A percentile compares a stretch with the other conserved stretches of the same genome.
phyloP scores from a whole-genome alignment of 2,329 filamentous ascomycete genomes.

The Botrytis hyacinthi region DNA sequence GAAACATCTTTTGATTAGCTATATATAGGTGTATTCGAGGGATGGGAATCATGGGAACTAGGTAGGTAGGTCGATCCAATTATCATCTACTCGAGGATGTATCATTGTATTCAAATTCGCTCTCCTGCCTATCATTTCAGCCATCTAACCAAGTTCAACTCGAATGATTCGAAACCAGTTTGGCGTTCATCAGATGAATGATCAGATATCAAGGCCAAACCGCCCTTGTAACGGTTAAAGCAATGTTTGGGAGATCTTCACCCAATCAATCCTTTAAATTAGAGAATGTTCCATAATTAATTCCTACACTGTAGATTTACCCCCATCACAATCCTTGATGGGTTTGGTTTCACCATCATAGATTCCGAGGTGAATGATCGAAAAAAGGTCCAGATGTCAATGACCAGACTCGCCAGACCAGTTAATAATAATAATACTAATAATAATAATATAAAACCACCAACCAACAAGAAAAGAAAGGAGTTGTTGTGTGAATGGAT shows the following conservation, averaged over 20 bases:
- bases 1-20: not conserved
- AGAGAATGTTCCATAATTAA: constrained; percentile 1
- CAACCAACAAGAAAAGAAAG: constrained; percentile 8
- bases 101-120: not conserved
- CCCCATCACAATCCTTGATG: not conserved
- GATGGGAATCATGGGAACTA: not conserved
- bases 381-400: constrained; percentile 14
- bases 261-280: constrained; percentile 4
- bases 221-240: constrained; percentile 3
- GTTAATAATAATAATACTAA: not conserved
- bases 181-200: not conserved
- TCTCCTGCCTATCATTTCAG: not conserved
- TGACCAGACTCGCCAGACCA: not conserved
- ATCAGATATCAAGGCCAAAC: constrained; percentile 1
- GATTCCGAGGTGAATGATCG: not conserved
- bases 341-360: constrained; percentile 15
- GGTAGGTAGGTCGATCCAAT: not conserved
- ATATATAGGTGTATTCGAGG: not conserved
- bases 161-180: not conserved
- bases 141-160: not conserved
- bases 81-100: not conserved
- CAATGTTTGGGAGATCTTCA: not conserved
- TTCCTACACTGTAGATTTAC: not conserved
- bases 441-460: constrained; percentile 1
- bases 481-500: not conserved